Evolutionary conservation across 768 basidiomycete genomes (phyloP).

Genomic region (Xanthoconium purpureum): DNA sequence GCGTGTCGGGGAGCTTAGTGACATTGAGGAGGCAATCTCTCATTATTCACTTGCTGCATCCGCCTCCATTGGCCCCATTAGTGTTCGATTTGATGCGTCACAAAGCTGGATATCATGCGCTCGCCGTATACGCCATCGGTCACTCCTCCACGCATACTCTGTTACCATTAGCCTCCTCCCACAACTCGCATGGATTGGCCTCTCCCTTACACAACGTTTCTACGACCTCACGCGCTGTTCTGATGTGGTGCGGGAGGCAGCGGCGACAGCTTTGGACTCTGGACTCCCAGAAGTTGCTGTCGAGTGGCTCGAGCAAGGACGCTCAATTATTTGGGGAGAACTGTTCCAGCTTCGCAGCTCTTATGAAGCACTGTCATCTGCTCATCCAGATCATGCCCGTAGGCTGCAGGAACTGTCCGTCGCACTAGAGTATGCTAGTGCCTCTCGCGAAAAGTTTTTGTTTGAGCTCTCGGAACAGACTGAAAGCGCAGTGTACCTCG

Average conservation of each 20-base stretch:
- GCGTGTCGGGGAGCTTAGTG: background rate
- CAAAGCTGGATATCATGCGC: constrained; percentile 6
- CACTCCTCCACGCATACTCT: constrained; percentile 20
- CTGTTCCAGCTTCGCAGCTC: constrained; percentile 14
- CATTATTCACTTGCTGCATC: background rate
- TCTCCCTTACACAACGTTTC: background rate
- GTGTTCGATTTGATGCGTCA: constrained; percentile 2
- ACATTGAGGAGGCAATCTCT: background rate
- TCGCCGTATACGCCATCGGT: background rate
- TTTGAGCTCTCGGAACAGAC: background rate
- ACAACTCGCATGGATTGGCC: constrained; percentile 7
- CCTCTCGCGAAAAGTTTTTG: background rate
- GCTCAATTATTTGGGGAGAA: constrained; percentile 14
- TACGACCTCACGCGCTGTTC: background rate
- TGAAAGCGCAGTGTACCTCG: background rate
- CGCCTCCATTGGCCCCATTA: background rate
- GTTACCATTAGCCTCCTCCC: constrained; percentile 22
- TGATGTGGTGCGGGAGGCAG: constrained; percentile 22
- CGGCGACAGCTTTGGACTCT: constrained; percentile 19
- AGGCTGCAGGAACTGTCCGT: background rate
- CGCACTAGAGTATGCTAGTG: background rate
- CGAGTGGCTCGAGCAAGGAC: constrained; percentile 18
- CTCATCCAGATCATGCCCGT: constrained; percentile 4
- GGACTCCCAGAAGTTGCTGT: constrained; percentile 3
- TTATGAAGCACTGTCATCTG: constrained; percentile 2